Conservation (phyloP, 139 green algal genomes). For the Picochlorum sp. region DNA sequence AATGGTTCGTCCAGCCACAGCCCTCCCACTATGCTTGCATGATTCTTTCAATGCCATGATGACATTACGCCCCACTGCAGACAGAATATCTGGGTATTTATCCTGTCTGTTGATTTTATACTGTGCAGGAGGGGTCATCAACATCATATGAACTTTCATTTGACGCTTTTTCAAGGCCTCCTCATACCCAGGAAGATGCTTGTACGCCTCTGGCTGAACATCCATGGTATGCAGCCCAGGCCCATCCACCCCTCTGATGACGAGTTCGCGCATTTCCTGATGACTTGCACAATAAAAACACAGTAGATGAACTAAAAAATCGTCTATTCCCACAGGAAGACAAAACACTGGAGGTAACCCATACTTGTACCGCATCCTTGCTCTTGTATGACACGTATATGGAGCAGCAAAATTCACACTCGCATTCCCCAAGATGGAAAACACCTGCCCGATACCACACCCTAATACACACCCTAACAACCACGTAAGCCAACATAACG, state of each 20-base stretch:
- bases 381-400: constrained; percentile 30
- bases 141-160: no score
- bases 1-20: no score
- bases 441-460: constrained; percentile 24
- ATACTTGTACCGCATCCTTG: constrained; percentile 30
- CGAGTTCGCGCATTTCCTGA: constrained; percentile 29
- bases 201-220: constrained; percentile 21
- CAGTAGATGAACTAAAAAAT: constrained; percentile 35
- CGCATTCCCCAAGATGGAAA: constrained; percentile 24
- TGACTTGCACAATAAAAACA: constrained; percentile 32
- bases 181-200: neutral
- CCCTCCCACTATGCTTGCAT: no score
- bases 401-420: constrained; percentile 31
- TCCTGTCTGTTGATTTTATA: no score
- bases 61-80: no score
- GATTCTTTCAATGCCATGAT: no score
- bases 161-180: neutral
- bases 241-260: constrained; percentile 34
- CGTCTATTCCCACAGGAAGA: constrained; percentile 29
- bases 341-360: constrained; percentile 27
- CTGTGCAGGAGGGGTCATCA: no score
- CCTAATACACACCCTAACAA: constrained; percentile 16
- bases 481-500: constrained; percentile 20
- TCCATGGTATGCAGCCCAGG: constrained; percentile 34
- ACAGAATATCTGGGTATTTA: no score